phyloP scores from a whole-genome alignment of 805 yeast genomes.

The Cyberlindnera xishuangbannaensis region DNA sequence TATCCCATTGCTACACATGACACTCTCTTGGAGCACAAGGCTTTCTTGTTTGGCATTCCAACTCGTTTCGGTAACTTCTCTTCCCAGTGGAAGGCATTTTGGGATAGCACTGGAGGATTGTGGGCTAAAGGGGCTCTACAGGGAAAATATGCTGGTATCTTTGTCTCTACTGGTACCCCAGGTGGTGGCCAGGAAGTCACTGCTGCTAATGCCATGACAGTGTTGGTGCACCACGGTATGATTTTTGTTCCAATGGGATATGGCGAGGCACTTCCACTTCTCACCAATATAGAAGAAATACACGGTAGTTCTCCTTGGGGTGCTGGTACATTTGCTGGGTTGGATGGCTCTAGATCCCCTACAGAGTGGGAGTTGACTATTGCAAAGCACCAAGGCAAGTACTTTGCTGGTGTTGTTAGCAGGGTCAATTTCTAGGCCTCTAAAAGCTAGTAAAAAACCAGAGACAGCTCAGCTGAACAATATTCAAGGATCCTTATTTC shows the following conservation, averaged over 20 bases:
- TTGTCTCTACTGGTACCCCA: conserved; percentile 63
- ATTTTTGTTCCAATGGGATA: conserved; percentile 75
- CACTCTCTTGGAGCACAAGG: conserved; percentile 58
- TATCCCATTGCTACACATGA: conserved; percentile 55
- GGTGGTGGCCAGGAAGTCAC: conserved; percentile 82
- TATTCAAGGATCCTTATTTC: too few relatives aligned
- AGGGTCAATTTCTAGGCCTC: conserved; percentile 6
- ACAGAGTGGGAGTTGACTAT: conserved; percentile 55
- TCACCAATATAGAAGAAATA: conserved; percentile 54
- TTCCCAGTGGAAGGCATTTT: conserved; percentile 68
- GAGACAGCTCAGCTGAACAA: too few relatives aligned
- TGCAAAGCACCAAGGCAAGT: conserved; percentile 59
- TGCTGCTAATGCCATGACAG: conserved; percentile 49
- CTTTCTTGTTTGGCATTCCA: conserved; percentile 72
- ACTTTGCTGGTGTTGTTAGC: conserved; percentile 8
- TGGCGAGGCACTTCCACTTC: conserved; percentile 46
- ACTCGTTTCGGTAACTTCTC: conserved; percentile 75
- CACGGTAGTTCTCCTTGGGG: conserved; percentile 90
- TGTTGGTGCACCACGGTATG: conserved; percentile 71
- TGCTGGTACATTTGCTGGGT: conserved; percentile 72
- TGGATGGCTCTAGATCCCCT: conserved; percentile 71
- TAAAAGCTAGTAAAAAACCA: too few relatives aligned
- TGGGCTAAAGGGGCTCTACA: conserved; percentile 67
- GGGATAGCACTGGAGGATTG: conserved; percentile 71
- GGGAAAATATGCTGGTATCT: conserved; percentile 72